Percentiles rank a stretch among this genome's conserved stretches.
Evolutionary conservation across 2,329 filamentous ascomycete species (phyloP).

Genomic region (Podosphaera leucotricha): DNA sequence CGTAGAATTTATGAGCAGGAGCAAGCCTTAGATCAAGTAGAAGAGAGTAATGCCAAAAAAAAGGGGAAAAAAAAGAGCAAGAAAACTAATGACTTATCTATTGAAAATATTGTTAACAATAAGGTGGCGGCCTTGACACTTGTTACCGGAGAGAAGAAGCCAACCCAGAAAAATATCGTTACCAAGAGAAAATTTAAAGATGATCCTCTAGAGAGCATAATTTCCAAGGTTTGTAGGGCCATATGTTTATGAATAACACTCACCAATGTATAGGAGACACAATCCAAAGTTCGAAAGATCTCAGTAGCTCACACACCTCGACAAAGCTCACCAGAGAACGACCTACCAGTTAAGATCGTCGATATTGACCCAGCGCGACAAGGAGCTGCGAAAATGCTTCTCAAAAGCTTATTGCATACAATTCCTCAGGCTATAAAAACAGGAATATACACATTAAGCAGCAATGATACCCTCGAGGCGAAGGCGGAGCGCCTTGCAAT

Average conservation of each 20-base stretch:
- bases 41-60: slow-evolving; percentile 22
- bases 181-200: slow-evolving; percentile 35
- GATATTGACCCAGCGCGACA: slow-evolving; percentile 40
- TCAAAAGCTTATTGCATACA: slow-evolving; percentile 42
- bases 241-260: not conserved
- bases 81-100: slow-evolving; percentile 35
- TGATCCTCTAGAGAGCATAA: slow-evolving; percentile 26
- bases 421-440: slow-evolving; percentile 44
- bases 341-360: slow-evolving; percentile 26
- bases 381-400: slow-evolving; percentile 44
- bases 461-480: slow-evolving; percentile 37
- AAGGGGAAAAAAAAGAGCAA: slow-evolving; percentile 37
- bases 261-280: slow-evolving; percentile 17
- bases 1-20: slow-evolving; percentile 33
- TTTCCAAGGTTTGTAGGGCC: slow-evolving; percentile 22
- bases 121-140: slow-evolving; percentile 12
- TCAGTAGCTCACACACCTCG: slow-evolving; percentile 22
- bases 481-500: slow-evolving; percentile 49
- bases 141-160: slow-evolving; percentile 18
- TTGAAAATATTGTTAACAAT: slow-evolving; percentile 21
- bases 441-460: slow-evolving; percentile 35
- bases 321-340: slow-evolving; percentile 16
- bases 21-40: slow-evolving; percentile 25
- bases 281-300: slow-evolving; percentile 29
- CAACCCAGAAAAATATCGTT: slow-evolving; percentile 16